A percentile compares a stretch with the other conserved stretches of the same genome.
Conservation (phyloP, 2,329 filamentous ascomycete species). For the Coniochaeta pulveracea region DNA sequence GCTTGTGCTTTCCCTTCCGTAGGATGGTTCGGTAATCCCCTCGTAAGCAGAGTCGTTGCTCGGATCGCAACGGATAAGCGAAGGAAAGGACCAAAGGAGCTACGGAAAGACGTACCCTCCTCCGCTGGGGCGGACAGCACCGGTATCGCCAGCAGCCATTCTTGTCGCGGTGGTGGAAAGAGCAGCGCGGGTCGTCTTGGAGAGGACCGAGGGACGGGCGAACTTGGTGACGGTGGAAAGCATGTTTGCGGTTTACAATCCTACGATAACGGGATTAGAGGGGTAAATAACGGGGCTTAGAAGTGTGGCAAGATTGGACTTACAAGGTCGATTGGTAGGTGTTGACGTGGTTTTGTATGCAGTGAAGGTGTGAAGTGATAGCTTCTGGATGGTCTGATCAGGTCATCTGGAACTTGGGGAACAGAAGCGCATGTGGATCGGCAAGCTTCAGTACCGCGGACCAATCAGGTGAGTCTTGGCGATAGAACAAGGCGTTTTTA, state of each 20-base stretch:
- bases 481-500: no score
- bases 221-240: slow-evolving; percentile 47
- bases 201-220: slow-evolving; percentile 36
- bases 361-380: background rate
- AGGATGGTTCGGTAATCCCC: no score
- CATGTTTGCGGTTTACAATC: slow-evolving; percentile 38
- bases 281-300: background rate
- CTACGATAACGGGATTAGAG: background rate
- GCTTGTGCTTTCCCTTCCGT: no score
- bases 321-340: background rate
- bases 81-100: background rate
- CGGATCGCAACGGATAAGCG: background rate
- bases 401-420: no score
- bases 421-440: no score
- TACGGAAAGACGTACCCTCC: slow-evolving; percentile 38
- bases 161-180: slow-evolving; percentile 52
- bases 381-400: slow-evolving; percentile 1
- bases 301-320: background rate
- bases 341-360: background rate
- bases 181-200: slow-evolving; percentile 31
- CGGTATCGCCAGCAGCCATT: slow-evolving; percentile 63
- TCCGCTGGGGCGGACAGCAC: slow-evolving; percentile 42
- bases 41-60: no score
- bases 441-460: no score
- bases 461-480: no score